Evolutionary conservation across 2,329 filamentous ascomycete genomes (phyloP).

Genomic region (Hypomyces rosellus): DNA sequence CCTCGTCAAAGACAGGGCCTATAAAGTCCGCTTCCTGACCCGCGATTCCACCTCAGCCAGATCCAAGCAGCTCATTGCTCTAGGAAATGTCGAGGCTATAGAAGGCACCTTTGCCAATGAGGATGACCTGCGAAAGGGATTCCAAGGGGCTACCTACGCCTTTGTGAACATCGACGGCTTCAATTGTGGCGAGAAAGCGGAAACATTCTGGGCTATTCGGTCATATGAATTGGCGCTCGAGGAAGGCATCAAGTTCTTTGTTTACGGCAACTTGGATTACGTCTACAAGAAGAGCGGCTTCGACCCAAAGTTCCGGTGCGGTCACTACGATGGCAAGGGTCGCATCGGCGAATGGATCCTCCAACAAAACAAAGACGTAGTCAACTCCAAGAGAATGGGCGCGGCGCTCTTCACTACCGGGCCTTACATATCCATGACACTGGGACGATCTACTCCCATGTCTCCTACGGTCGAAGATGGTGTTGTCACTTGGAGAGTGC

Average conservation of each 20-base stretch:
- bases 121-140: constrained; percentile 34
- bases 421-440: constrained; percentile 41
- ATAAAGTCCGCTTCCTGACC: constrained; percentile 42
- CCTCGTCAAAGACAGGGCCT: constrained; percentile 35
- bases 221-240: constrained; percentile 37
- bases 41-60: constrained; percentile 35
- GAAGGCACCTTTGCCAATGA: constrained; percentile 44
- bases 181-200: constrained; percentile 45
- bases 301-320: constrained; percentile 36
- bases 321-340: constrained; percentile 45
- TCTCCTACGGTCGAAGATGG: constrained; percentile 33
- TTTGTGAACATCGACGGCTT: constrained; percentile 51
- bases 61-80: constrained; percentile 34
- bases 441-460: constrained; percentile 32
- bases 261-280: constrained; percentile 46
- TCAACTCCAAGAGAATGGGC: constrained; percentile 22
- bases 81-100: constrained; percentile 38
- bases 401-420: constrained; percentile 35
- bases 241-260: constrained; percentile 35
- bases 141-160: constrained; percentile 40
- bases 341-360: constrained; percentile 39
- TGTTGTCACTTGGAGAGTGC: constrained; percentile 35
- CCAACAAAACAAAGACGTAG: constrained; percentile 27
- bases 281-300: constrained; percentile 41
- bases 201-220: constrained; percentile 43